phyloP scores from a whole-genome alignment of 2,329 filamentous ascomycete species.

The Fonsecaea multimorphosa region DNA sequence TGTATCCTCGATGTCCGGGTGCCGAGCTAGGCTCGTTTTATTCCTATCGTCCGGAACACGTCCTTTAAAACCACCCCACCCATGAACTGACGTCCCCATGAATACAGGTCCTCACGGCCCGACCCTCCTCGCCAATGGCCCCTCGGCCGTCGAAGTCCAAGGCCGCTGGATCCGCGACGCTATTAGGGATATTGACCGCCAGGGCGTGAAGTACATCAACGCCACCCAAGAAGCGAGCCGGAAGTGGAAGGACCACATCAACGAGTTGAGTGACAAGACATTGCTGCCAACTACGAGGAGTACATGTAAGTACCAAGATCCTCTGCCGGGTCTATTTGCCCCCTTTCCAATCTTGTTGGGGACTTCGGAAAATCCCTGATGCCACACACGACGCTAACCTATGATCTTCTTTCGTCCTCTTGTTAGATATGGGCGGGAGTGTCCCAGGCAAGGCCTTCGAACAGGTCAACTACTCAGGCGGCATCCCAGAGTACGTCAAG shows the following conservation, averaged over 20 bases:
- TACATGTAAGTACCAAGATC: slow-evolving; percentile 40
- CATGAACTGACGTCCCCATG: neutral
- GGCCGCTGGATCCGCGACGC: slow-evolving; percentile 59
- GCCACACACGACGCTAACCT: neutral
- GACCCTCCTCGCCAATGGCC: slow-evolving; percentile 63
- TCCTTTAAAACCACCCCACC: neutral
- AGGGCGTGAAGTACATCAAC: slow-evolving; percentile 60
- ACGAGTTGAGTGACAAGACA: slow-evolving; percentile 52
- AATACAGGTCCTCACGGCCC: slow-evolving; percentile 55
- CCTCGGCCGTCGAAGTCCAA: slow-evolving; percentile 61
- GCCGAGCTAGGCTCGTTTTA: no score
- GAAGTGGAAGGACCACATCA: slow-evolving; percentile 58
- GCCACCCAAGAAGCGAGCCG: slow-evolving; percentile 54
- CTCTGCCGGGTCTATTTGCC: no score
- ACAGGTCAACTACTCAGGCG: slow-evolving; percentile 54
- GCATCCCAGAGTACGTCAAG: slow-evolving; percentile 36
- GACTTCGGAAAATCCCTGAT: no score
- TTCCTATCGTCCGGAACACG: neutral
- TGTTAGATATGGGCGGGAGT: slow-evolving; percentile 61
- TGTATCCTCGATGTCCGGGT: no score
- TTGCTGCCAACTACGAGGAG: slow-evolving; percentile 53
- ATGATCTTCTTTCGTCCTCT: slow-evolving; percentile 43
- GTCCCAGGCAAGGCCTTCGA: slow-evolving; percentile 63
- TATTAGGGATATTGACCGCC: slow-evolving; percentile 59
- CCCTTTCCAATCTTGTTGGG: neutral